These are phyloP conservation scores for Aspergillus pseudoglaucus DNA, from an alignment of 2,329 filamentous ascomycete genomes.

Conservation along the genomic window DNA sequence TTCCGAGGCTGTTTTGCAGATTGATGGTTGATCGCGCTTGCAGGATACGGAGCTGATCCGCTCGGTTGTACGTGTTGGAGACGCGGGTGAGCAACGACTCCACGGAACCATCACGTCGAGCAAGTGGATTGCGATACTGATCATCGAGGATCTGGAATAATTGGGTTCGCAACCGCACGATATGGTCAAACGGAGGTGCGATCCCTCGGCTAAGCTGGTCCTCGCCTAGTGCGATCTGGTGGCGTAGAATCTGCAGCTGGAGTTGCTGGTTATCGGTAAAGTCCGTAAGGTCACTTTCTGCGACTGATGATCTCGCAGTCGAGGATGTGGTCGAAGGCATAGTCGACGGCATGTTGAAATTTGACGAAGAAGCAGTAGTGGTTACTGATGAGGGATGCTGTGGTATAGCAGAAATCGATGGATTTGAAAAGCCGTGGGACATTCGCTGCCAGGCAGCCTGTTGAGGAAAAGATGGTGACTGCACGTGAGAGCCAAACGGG, in stretches of 20 bases:
- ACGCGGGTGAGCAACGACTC: constrained; percentile 25
- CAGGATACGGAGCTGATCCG: constrained; percentile 24
- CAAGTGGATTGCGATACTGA: constrained; percentile 20
- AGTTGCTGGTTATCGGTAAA: constrained; percentile 2
- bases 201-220: constrained; percentile 21
- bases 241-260: constrained; percentile 14
- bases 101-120: constrained; percentile 18
- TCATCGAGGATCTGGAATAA: constrained; percentile 27
- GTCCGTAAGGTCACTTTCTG: neutral
- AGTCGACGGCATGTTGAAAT: neutral
- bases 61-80: constrained; percentile 23
- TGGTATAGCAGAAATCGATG: constrained; percentile 1
- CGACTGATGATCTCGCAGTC: neutral
- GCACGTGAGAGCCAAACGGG: neutral
- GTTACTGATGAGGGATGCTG: constrained; percentile 1
- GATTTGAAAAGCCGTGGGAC: constrained; percentile 1
- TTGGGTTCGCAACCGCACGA: constrained; percentile 24
- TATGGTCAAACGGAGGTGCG: constrained; percentile 24
- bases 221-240: constrained; percentile 22
- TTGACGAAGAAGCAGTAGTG: neutral
- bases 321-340: neutral
- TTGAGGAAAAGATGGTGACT: neutral
- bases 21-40: constrained; percentile 7
- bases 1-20: constrained; percentile 7
- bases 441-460: constrained; percentile 5